Evolutionary conservation across 2,329 filamentous ascomycete species (phyloP), one percentile per base, ranked within the genome.

Genomic region (Aspergillus fumigatiaffinis): DNA sequence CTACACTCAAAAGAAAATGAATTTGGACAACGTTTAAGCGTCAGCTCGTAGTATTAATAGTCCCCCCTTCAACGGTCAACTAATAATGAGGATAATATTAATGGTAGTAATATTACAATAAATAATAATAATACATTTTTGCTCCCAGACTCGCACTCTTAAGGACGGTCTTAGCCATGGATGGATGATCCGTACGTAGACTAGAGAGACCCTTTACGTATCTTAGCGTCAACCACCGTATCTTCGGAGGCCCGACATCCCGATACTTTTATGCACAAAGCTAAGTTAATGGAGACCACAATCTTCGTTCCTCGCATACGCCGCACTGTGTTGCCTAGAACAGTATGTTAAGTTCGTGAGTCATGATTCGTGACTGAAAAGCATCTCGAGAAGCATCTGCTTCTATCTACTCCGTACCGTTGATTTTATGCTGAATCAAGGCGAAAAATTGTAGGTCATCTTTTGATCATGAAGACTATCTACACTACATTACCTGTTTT

Each of bases 171-270:
- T 35, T 35, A 17, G 12, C 29, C 29, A 35, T 14, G 4, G 29
- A 35, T 35, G 32, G 25, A 26, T 7, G 25, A 7, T 26, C 5
- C 25, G 32, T 21, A 9, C 7, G 41, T 3, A 32, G 28, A 29
- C 28, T 44, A n/a, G n/a, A 44, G 41, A 42, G 21, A 32, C 10
- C 21, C 10, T 20, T 26, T 47, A 47, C 44, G 21, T 7, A 47
- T 47, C 10, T 10, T 6, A 14, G 14, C 23, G 42, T 23, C 42
- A 20, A 23, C n/a, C 12, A 20, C 21, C 21, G 20, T 46, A 21
- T 20, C 42, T 35, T 60, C 59, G 59, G 59, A 60, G 49, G 41
- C 48, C 59, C 57, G 56, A 60, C 59, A 38, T 54, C 25, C 59
- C 59, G 59, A 60, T 29, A 38, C 20, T 20, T 56, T 51, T 51